Evolutionary conservation across 257 asterid genomes (phyloP).

Genomic region (Solanum bulbocastanum): DNA sequence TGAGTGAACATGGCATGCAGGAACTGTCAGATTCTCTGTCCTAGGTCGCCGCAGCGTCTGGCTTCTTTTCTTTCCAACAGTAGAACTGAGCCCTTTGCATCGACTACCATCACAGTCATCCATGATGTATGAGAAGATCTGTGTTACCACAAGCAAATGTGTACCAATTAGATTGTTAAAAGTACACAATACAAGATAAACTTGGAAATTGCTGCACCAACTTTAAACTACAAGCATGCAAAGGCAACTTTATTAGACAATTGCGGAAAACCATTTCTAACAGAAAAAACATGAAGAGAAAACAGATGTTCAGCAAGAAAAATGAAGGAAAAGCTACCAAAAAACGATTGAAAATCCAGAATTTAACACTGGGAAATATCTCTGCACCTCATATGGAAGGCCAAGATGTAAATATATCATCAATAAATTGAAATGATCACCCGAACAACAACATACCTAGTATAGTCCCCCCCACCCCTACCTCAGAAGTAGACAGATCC

Average conservation of each 20-base stretch:
- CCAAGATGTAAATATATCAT: background rate
- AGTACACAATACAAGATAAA: background rate
- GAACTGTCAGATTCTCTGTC: slow-evolving; percentile 35
- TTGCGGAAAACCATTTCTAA: background rate
- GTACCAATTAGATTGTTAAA: background rate
- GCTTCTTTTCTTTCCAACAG: slow-evolving; percentile 63
- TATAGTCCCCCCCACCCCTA: background rate
- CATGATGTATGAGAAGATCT: slow-evolving; percentile 23
- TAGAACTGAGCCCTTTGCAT: slow-evolving; percentile 27
- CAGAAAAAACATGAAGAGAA: background rate
- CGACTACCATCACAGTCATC: slow-evolving; percentile 41
- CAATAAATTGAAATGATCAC: background rate
- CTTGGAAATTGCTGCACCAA: slow-evolving; percentile 6
- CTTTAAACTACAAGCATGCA: background rate
- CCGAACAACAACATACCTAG: background rate
- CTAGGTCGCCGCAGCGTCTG: slow-evolving; percentile 59
- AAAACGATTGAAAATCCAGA: background rate
- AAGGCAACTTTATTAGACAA: background rate
- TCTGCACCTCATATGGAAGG: background rate
- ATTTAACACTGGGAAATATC: background rate
- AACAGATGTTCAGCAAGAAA: background rate
- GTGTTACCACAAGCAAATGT: background rate
- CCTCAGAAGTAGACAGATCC: background rate
- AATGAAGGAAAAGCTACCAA: background rate
- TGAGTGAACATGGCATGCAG: slow-evolving; percentile 32